Evolutionary conservation across 2,329 filamentous ascomycete species (phyloP).

Genomic region (Penicillium occitanis): DNA sequence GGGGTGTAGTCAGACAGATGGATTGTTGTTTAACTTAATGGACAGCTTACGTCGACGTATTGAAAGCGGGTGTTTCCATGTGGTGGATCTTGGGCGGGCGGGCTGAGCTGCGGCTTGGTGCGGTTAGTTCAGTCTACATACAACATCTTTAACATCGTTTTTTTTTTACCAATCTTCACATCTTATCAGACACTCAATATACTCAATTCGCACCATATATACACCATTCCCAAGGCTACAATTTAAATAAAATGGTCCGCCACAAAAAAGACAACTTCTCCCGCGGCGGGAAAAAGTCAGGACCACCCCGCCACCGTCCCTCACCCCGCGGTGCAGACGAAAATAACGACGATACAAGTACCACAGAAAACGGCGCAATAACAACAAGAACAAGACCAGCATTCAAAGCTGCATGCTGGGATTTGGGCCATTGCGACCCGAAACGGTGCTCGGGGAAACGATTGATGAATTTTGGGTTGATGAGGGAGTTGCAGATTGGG

Average conservation of each 20-base stretch:
- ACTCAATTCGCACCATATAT: background rate
- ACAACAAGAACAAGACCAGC: constrained; percentile 37
- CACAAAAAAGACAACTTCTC: constrained; percentile 88
- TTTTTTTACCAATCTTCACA: background rate
- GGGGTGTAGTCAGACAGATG: background rate
- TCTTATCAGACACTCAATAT: background rate
- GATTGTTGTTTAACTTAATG: background rate
- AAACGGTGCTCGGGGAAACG: constrained; percentile 96
- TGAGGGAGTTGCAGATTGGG: constrained; percentile 88
- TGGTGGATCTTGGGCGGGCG: constrained; percentile 16
- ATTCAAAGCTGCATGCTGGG: constrained; percentile 97
- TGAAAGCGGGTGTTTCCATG: constrained; percentile 6
- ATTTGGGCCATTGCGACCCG: constrained; percentile 94
- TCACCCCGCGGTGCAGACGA: constrained; percentile 42
- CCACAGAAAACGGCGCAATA: constrained; percentile 30
- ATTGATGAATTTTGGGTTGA: constrained; percentile 85
- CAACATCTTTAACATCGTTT: background rate
- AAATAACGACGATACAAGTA: constrained; percentile 38
- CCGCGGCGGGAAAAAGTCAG: constrained; percentile 70
- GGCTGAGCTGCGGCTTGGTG: constrained; percentile 8
- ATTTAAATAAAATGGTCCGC: constrained; percentile 67
- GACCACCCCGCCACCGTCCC: constrained; percentile 57
- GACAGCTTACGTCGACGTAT: constrained; percentile 9
- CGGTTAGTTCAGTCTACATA: background rate
- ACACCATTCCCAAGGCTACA: background rate